Evolutionary conservation across 345 rosid species (phyloP).

Genomic region (Pugionium dolabratum): DNA sequence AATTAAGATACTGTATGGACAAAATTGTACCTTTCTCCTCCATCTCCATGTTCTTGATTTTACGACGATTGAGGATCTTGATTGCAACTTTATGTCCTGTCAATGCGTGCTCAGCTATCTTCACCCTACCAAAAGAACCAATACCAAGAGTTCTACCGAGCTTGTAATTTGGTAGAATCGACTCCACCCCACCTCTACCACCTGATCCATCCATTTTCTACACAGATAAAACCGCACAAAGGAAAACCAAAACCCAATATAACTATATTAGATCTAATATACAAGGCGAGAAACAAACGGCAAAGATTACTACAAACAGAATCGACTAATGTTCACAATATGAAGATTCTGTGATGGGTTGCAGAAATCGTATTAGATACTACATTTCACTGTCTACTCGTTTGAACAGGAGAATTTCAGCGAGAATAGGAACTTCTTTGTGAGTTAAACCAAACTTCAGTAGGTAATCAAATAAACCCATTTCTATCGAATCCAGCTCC

Average conservation of each 20-base stretch:
- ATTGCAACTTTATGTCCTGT: conserved; percentile 94
- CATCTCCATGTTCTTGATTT: conserved; percentile 79
- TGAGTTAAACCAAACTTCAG: neutral
- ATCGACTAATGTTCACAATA: neutral
- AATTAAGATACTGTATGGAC: neutral
- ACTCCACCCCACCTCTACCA: conserved; percentile 55
- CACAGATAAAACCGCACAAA: neutral
- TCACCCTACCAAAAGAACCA: conserved; percentile 93
- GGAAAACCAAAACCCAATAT: conserved; percentile 6
- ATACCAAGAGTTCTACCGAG: conserved; percentile 87
- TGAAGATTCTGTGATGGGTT: neutral
- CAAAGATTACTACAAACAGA: neutral
- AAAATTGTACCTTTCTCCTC: conserved; percentile 74
- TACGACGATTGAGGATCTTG: conserved; percentile 88
- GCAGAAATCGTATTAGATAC: neutral
- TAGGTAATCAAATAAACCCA: neutral
- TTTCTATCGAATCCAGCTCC: neutral
- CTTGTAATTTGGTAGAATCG: conserved; percentile 66
- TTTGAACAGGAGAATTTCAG: neutral
- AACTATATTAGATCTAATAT: conserved; percentile 6
- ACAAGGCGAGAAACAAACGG: conserved; percentile 4
- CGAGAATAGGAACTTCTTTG: neutral
- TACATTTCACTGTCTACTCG: neutral
- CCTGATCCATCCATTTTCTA: conserved; percentile 62
- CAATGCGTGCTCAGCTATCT: conserved; percentile 79